Percentiles rank a stretch among this genome's conserved stretches.
These are phyloP conservation scores for Aphanomyces invadans DNA, from an alignment of 352 stramenopile genomes.

Conservation along the genomic window DNA sequence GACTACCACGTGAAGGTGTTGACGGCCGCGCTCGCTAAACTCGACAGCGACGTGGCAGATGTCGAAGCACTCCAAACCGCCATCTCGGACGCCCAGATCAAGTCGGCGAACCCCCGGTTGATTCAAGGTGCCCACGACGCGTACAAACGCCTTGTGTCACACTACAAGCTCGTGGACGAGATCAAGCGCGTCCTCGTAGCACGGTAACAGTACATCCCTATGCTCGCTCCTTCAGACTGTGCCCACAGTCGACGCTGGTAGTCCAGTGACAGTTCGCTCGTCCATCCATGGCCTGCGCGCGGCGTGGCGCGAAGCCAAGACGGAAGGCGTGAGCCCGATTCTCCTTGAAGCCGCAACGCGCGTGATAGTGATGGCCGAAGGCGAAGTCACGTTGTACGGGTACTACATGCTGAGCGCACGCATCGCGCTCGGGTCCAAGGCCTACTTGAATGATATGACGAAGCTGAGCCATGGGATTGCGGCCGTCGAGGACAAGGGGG, in stretches of 20 bases:
- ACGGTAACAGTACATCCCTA: constrained; percentile 25
- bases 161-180: constrained; percentile 67
- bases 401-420: constrained; percentile 54
- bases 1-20: constrained; percentile 7
- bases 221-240: no score
- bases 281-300: constrained; percentile 55
- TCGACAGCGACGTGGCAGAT: constrained; percentile 33
- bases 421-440: constrained; percentile 49
- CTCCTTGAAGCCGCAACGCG: constrained; percentile 55
- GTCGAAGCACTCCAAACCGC: constrained; percentile 69
- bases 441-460: constrained; percentile 45
- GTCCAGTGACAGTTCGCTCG: constrained; percentile 60
- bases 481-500: constrained; percentile 40
- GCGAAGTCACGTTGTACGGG: constrained; percentile 74
- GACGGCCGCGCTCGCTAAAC: background rate
- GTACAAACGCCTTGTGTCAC: constrained; percentile 62
- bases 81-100: constrained; percentile 53
- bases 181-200: constrained; percentile 62
- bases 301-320: constrained; percentile 39
- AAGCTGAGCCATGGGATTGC: constrained; percentile 54
- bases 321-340: constrained; percentile 38
- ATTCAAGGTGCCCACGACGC: constrained; percentile 44
- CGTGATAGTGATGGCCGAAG: constrained; percentile 63
- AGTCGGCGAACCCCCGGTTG: constrained; percentile 47
- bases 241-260: no score